These are phyloP conservation scores for Hypholoma sublateritium DNA, from an alignment of 768 basidiomycete genomes.

Conservation along the genomic window DNA sequence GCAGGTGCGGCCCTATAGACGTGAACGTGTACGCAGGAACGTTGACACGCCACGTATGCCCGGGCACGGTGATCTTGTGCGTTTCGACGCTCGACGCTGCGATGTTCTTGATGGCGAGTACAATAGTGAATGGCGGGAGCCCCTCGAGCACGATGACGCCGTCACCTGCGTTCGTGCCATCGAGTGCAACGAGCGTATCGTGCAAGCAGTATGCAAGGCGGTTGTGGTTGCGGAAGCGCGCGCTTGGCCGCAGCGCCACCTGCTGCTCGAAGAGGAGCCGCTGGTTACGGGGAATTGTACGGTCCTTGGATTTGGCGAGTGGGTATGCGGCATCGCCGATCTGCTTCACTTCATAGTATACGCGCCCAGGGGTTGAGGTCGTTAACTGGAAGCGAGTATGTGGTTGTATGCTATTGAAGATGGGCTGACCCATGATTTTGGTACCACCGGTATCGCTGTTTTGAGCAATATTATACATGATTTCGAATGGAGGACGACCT, in stretches of 20 bases:
- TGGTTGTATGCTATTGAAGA: conserved; percentile 82
- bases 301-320: conserved; percentile 61
- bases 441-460: conserved; percentile 68
- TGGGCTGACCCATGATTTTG: conserved; percentile 70
- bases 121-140: conserved; percentile 80
- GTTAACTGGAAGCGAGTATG: conserved; percentile 80
- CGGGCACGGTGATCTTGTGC: conserved; percentile 49
- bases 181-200: conserved; percentile 59
- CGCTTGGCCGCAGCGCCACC: conserved; percentile 78
- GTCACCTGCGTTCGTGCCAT: conserved; percentile 46
- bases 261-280: conserved; percentile 84
- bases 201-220: conserved; percentile 75
- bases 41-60: conserved; percentile 67
- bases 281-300: conserved; percentile 64
- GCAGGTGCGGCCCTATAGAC: conserved; percentile 78
- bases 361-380: conserved; percentile 72
- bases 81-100: conserved; percentile 65
- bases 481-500: conserved; percentile 93
- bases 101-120: conserved; percentile 74
- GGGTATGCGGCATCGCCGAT: conserved; percentile 87
- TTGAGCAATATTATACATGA: conserved; percentile 84
- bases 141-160: conserved; percentile 75
- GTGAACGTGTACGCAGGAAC: conserved; percentile 71
- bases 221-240: conserved; percentile 67
- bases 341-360: conserved; percentile 89